These are phyloP conservation scores for slime mould (Dictyostelium discoideum) DNA, from an alignment of 78 protist species.

Conservation along the genomic window DNA sequence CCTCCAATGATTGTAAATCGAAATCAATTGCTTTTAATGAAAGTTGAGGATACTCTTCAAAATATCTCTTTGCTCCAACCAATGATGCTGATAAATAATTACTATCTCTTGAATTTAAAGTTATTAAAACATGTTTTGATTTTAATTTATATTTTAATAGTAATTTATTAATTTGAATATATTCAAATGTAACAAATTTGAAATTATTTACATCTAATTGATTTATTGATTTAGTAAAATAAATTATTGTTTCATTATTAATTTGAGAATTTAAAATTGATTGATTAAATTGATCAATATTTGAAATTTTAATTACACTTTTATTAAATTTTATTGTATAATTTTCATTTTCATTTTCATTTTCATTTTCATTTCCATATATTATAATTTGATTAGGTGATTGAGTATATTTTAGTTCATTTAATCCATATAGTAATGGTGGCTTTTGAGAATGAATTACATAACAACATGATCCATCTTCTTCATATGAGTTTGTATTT, in stretches of 20 bases:
- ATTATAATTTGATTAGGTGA: background rate
- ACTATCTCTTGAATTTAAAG: background rate
- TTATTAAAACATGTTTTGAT: background rate
- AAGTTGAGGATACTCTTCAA: background rate
- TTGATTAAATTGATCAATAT: background rate
- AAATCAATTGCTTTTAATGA: background rate
- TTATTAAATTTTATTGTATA: background rate
- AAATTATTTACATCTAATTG: background rate
- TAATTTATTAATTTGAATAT: constrained; percentile 13
- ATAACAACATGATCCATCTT: background rate
- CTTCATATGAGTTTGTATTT: background rate
- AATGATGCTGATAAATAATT: background rate
- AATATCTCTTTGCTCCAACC: background rate
- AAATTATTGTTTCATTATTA: background rate
- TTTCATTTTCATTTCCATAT: background rate
- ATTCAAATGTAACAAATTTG: background rate
- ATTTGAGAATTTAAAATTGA: background rate
- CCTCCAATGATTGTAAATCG: background rate
- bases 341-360: too few species aligned
- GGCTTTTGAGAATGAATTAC: background rate
- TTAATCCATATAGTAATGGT: background rate
- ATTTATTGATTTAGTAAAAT: background rate
- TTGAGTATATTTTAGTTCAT: too few species aligned
- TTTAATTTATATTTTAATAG: background rate
- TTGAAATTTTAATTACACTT: background rate